Evolutionary conservation across 2,329 filamentous ascomycete genomes (phyloP), one percentile per base, ranked within the genome.

Genomic region (Fusarium sp.): DNA sequence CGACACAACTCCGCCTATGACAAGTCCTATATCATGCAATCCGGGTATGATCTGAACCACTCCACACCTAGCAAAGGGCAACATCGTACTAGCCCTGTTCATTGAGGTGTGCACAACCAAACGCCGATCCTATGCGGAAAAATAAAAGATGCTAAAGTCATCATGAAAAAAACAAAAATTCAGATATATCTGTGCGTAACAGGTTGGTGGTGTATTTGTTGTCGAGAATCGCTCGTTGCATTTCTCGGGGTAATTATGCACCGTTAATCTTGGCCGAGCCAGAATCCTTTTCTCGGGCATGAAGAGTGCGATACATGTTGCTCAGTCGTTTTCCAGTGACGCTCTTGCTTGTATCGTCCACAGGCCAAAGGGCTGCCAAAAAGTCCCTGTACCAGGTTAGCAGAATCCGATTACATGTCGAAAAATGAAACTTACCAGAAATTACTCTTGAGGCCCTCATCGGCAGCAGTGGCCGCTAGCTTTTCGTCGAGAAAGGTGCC

Each of bases 401-500:
- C 10, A 15, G 9, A 43, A 18, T 20, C 9, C 18, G n/a, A 24
- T 13, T 16, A 15, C 20, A 29, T 52, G 24, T 27, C 24, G 22
- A 53, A 40, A 12, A 13, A 16, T 15, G 10, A 58, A 75, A 24
- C 84, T 78, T 78, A 86, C 85, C 85, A 87, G 59, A 87, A 82
- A 53, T 84, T 83, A 51, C 83, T 82, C 71, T 86, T 84, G 43
- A 86, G 76, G 64, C 79, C 79, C 48, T 80, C 78, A 38, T 81
- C 78, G 13, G 80, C 78, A 52, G 78, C 75, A 30, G 83, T 82
- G 54, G 82, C 82, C 34, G 84, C 79, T 30, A 82, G 72, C 60
- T 78, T 79, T 64, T 80, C 81, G 52, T 87, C 85, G 66, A 91
- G 86, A 73, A 90, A 90, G 59, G 87, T 85, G 56, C 90, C 90